These are phyloP conservation scores for Bolboschoenoplectus hybrid DNA, from an alignment of 202 grass and related monocot genomes.

Conservation along the genomic window DNA sequence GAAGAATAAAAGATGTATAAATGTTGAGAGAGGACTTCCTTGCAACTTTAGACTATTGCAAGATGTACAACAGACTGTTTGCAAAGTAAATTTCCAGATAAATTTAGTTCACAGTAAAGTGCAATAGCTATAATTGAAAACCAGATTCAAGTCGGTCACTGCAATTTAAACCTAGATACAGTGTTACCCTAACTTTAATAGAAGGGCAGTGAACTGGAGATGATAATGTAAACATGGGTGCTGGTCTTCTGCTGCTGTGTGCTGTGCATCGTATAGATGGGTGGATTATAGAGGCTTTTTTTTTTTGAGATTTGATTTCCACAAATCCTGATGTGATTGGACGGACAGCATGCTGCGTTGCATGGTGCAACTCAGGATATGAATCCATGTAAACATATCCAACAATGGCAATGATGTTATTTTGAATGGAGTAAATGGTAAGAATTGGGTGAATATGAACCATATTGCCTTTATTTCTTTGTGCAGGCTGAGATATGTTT, in stretches of 20 bases:
- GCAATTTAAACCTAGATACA: slow-evolving; percentile 13
- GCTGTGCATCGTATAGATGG: too few relatives aligned
- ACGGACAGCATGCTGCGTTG: too few relatives aligned
- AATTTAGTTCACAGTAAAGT: neutral
- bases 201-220: neutral
- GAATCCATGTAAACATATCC: neutral
- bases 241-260: too few relatives aligned
- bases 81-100: neutral
- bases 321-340: too few relatives aligned
- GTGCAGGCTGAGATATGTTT: neutral
- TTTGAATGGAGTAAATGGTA: neutral
- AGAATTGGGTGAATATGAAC: neutral
- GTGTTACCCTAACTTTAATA: neutral
- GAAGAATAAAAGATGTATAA: neutral
- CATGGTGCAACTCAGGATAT: too few relatives aligned
- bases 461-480: neutral
- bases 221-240: neutral
- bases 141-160: neutral
- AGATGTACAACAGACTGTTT: neutral
- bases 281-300: too few relatives aligned
- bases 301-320: too few relatives aligned
- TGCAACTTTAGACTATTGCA: slow-evolving; percentile 7
- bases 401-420: neutral
- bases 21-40: neutral
- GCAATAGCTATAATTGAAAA: neutral